These are phyloP conservation scores for Selenicereus undatus DNA, from an alignment of 148 eudicot genomes.

Conservation along the genomic window DNA sequence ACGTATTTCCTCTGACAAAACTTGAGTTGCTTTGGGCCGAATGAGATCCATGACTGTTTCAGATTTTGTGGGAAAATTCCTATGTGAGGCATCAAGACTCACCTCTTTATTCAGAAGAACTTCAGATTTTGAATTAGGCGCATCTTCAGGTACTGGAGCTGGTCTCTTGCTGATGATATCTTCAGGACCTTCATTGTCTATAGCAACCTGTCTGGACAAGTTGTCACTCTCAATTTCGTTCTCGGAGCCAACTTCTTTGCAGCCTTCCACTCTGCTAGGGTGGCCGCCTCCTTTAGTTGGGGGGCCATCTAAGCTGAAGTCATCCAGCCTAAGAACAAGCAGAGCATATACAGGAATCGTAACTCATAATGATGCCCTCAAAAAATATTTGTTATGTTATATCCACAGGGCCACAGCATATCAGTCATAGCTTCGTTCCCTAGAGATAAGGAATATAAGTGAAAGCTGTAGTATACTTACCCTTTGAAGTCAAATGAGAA, in stretches of 20 bases:
- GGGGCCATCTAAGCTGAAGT: constrained; percentile 47
- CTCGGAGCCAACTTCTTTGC: constrained; percentile 24
- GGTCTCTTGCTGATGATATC: constrained; percentile 23
- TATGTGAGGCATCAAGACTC: constrained; percentile 22
- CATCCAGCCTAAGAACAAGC: constrained; percentile 47
- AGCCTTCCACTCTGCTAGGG: constrained; percentile 28
- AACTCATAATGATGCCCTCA: background rate
- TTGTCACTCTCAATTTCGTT: constrained; percentile 28
- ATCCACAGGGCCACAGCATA: background rate
- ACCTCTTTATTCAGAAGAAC: constrained; percentile 15
- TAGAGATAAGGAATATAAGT: constrained; percentile 4
- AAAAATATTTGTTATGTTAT: background rate
- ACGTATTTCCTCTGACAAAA: constrained; percentile 25
- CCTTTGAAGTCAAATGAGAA: constrained; percentile 70
- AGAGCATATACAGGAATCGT: constrained; percentile 11
- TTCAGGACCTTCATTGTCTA: constrained; percentile 22
- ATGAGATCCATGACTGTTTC: constrained; percentile 19
- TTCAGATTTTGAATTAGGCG: constrained; percentile 30
- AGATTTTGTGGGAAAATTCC: constrained; percentile 26
- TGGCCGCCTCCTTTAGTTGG: constrained; percentile 36
- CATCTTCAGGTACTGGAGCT: constrained; percentile 27
- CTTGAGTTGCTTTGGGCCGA: constrained; percentile 24
- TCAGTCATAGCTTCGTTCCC: background rate
- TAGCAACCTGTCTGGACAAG: constrained; percentile 25
- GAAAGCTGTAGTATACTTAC: constrained; percentile 36